Conservation (phyloP, 148 eudicot genomes). For the Talinum fruticosum region DNA sequence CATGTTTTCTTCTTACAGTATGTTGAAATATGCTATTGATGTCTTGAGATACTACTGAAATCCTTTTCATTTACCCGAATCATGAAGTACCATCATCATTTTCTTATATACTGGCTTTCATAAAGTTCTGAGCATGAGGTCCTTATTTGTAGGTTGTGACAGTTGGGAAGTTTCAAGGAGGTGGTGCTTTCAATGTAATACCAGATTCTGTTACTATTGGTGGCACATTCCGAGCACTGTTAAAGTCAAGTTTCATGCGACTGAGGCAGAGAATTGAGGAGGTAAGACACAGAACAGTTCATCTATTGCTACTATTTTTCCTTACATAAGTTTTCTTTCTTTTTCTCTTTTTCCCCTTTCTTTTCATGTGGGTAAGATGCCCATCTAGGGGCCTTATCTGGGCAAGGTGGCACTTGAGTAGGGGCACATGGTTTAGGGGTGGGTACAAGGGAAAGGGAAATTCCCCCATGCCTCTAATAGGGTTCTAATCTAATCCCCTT, state of each 20-base stretch:
- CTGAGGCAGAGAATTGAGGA: conserved; percentile 76
- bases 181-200: conserved; percentile 93
- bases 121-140: neutral
- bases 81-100: neutral
- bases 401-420: too few species aligned
- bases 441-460: too few species aligned
- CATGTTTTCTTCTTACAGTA: neutral
- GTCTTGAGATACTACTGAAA: neutral
- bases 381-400: too few species aligned
- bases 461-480: too few species aligned
- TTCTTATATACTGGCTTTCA: neutral
- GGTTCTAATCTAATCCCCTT: too few species aligned
- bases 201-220: conserved; percentile 96
- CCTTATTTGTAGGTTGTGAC: conserved; percentile 69
- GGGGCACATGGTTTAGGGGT: too few species aligned
- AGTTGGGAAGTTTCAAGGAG: conserved; percentile 92
- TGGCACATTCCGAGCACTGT: conserved; percentile 84
- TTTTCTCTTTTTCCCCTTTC: neutral
- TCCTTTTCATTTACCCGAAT: neutral
- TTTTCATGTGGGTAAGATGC: conserved; percentile 1
- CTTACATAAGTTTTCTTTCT: neutral
- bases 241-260: conserved; percentile 55
- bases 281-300: conserved; percentile 41
- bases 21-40: neutral
- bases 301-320: neutral